phyloP scores from a whole-genome alignment of 257 asterid species.

The Nicotiana tabacum region DNA sequence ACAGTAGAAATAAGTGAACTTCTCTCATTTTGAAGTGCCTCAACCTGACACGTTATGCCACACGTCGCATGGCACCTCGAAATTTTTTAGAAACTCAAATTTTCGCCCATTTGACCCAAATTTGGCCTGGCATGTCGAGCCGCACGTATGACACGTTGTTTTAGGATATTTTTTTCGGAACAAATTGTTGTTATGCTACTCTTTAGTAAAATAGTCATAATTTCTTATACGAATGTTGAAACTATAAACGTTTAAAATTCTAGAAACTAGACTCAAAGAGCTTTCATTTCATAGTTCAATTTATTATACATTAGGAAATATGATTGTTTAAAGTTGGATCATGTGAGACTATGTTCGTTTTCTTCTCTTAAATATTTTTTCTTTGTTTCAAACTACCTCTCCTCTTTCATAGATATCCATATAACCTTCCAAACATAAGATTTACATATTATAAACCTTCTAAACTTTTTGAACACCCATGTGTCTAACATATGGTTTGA shows the following conservation, averaged over 20 bases:
- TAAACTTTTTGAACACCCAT: background rate
- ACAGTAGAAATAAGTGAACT: no score
- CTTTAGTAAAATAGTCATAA: background rate
- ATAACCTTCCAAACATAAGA: background rate
- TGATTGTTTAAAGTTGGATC: background rate
- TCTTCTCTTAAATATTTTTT: background rate
- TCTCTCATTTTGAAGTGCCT: no score
- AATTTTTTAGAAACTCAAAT: no score
- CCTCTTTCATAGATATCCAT: background rate
- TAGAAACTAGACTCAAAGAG: background rate
- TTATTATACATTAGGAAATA: background rate
- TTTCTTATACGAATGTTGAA: background rate
- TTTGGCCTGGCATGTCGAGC: no score
- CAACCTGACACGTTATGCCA: no score
- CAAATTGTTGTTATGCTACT: no score
- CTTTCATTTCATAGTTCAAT: background rate
- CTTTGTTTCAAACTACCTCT: background rate
- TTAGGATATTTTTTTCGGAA: no score
- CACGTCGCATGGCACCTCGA: no score
- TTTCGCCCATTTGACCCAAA: no score
- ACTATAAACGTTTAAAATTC: background rate
- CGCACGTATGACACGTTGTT: no score
- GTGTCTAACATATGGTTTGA: background rate
- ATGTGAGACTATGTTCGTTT: background rate
- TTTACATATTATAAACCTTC: background rate